A percentile compares a stretch with the other conserved stretches of the same genome.
Conservation (phyloP, 2,329 filamentous ascomycete genomes). For the Whalleya microplaca region DNA sequence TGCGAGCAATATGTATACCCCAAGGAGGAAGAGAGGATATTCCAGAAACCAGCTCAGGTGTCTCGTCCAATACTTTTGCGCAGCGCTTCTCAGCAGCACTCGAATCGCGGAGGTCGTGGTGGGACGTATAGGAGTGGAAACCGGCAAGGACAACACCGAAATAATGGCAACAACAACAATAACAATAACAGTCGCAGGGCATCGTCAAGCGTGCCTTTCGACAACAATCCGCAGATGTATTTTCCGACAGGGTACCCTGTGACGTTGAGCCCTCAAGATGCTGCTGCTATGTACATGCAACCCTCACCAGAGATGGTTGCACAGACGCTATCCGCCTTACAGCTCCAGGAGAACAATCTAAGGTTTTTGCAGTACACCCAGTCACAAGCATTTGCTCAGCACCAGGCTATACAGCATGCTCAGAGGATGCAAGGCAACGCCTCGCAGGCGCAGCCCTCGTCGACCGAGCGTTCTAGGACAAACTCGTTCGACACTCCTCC, state of each 20-base stretch:
- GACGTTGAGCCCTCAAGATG: conserved; percentile 49
- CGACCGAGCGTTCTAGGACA: conserved; percentile 59
- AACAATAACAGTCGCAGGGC: conserved; percentile 47
- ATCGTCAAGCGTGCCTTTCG: conserved; percentile 58
- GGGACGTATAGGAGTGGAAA: conserved; percentile 51
- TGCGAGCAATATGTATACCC: conserved; percentile 90
- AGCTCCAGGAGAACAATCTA: conserved; percentile 50
- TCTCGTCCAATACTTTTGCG: conserved; percentile 61
- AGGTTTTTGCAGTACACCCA: conserved; percentile 53
- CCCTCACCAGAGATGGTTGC: conserved; percentile 44
- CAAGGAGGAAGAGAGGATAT: conserved; percentile 72
- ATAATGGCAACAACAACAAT: conserved; percentile 48
- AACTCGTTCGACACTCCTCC: conserved; percentile 67
- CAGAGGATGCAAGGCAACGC: conserved; percentile 46
- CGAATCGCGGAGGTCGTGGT: conserved; percentile 50
- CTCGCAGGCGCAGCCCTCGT: conserved; percentile 41
- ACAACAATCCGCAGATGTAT: conserved; percentile 51
- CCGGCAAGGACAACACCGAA: conserved; percentile 41
- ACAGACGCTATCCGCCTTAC: conserved; percentile 49
- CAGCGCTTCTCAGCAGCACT: conserved; percentile 64
- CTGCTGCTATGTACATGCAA: conserved; percentile 52
- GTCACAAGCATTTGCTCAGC: conserved; percentile 48
- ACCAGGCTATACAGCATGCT: conserved; percentile 48
- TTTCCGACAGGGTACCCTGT: conserved; percentile 43
- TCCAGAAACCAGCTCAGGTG: conserved; percentile 58